Base-by-base conservation (phyloP, 805 yeast genomes). In the Monosporozyma aquatica region DNA sequence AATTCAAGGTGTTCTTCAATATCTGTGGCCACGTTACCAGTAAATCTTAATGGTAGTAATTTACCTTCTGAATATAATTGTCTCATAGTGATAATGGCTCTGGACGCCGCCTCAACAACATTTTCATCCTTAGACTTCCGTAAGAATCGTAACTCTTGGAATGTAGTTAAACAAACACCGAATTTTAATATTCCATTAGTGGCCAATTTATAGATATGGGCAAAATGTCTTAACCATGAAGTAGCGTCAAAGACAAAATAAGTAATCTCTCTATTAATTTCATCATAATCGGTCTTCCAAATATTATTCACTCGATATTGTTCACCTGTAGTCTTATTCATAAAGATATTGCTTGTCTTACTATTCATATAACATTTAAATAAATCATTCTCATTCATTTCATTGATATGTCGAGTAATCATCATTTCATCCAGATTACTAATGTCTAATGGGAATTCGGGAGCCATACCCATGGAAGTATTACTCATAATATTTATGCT, bases 201-300 rank as follows among this genome's bases (percentile, higher is more conserved):
- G 10, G 81, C 72, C 51, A 85, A 76, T 56, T 83, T 83, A 63
- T 71, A 83, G 17, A 83, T 68, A 47, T 81, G 71, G 2, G 90
- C 94, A 58, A 87, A 82, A 54, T 82, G 89, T 52, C 82, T 80
- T 48, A 83, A 64, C 89, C 90, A 83, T 44, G 82, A 76, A 49
- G 84, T 82, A 2, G 92, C 82, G 60, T 83, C 94, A 43, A 83
- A 65, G 1, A 85, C 74, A 42, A 82, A 69, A 51, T 69, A 70
- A 0, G 85, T 78, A 18, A 75, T 54, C 14, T 70, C 57, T 10
- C 75, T 70, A 56, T 78, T 83, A 70, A 78, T 76, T 11, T 41
- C 47, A 24, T 43, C 45, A 22, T 21, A 13, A 11, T 18, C 11
- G 8, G 26, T 33, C 29, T 27, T 35, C 41, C 39, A 38, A 4